Percentiles rank a stretch among this genome's conserved stretches.
Conservation (phyloP, 1,139 yeast genomes). For the Zygoascus sp. region DNA sequence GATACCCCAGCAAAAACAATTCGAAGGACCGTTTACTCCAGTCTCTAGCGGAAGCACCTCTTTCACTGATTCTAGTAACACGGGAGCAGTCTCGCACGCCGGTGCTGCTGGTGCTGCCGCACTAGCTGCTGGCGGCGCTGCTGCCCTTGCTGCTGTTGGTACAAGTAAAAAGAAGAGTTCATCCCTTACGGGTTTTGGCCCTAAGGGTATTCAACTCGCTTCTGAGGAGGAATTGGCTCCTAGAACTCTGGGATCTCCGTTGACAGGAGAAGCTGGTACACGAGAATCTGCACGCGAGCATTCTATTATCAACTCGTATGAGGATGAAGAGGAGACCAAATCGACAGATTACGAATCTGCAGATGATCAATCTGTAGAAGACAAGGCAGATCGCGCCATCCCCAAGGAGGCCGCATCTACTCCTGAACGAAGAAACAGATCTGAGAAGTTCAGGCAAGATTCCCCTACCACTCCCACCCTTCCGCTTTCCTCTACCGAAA, state of each 20-base stretch:
- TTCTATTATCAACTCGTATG: constrained; percentile 11
- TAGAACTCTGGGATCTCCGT: not conserved
- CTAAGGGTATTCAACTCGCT: not conserved
- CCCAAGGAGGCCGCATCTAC: constrained; percentile 1
- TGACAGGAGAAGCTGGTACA: not conserved
- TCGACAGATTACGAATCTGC: constrained; percentile 22
- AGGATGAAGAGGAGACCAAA: constrained; percentile 18
- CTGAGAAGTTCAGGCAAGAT: not conserved
- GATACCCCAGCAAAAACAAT: constrained; percentile 6
- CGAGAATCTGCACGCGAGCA: constrained; percentile 10
- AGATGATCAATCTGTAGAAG: constrained; percentile 13
- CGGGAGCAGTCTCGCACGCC: constrained; percentile 4
- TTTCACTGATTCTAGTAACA: not conserved
- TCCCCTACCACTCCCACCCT: constrained; percentile 4
- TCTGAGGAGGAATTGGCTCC: not conserved
- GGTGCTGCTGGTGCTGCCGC: constrained; percentile 9
- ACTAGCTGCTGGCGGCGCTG: constrained; percentile 17
- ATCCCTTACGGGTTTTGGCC: not conserved
- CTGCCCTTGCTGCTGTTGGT: constrained; percentile 10
- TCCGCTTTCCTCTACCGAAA: not conserved
- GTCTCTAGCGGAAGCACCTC: not conserved
- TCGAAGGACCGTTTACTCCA: constrained; percentile 10
- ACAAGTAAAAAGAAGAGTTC: constrained; percentile 1
- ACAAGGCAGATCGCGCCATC: not conserved
- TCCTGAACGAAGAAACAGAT: not conserved